A percentile compares a stretch with the other conserved stretches of the same genome.
phyloP scores from a whole-genome alignment of 2,329 filamentous ascomycete genomes.

The Epichloe amarillans region DNA sequence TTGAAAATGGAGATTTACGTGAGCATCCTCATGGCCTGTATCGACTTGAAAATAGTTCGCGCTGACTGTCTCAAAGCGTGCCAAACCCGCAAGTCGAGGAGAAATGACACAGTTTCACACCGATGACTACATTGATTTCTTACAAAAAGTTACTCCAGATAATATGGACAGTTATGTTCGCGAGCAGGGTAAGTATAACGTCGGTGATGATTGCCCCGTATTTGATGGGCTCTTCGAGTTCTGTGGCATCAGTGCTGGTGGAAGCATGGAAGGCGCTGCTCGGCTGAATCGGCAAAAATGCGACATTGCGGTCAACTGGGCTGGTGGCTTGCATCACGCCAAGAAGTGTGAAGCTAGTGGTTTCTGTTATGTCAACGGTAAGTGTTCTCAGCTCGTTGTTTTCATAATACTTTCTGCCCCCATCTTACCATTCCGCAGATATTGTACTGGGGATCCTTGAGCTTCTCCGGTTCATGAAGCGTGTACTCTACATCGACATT shows the following conservation, averaged over 20 bases:
- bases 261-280: slow-evolving; percentile 84
- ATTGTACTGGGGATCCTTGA: slow-evolving; percentile 94
- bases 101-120: slow-evolving; percentile 94
- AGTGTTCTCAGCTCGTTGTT: slow-evolving; percentile 15
- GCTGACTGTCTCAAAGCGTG: slow-evolving; percentile 38
- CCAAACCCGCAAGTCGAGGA: slow-evolving; percentile 74
- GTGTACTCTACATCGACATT: slow-evolving; percentile 96
- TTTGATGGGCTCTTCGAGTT: slow-evolving; percentile 98
- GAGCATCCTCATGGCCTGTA: slow-evolving; percentile 28
- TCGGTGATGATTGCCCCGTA: slow-evolving; percentile 92
- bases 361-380: slow-evolving; percentile 97
- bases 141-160: slow-evolving; percentile 90
- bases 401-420: slow-evolving; percentile 1
- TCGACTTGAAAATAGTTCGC: not conserved
- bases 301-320: slow-evolving; percentile 98
- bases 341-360: slow-evolving; percentile 94
- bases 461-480: slow-evolving; percentile 76
- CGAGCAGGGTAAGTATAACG: slow-evolving; percentile 88
- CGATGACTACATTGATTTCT: slow-evolving; percentile 88
- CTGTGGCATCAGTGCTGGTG: slow-evolving; percentile 86
- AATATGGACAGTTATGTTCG: slow-evolving; percentile 92
- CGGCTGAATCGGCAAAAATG: slow-evolving; percentile 83
- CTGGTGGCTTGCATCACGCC: slow-evolving; percentile 89
- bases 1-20: slow-evolving; percentile 95
- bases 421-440: slow-evolving; percentile 37